phyloP scores from a whole-genome alignment of 2,329 filamentous ascomycete genomes.

The Pleoardoris graminearum region DNA sequence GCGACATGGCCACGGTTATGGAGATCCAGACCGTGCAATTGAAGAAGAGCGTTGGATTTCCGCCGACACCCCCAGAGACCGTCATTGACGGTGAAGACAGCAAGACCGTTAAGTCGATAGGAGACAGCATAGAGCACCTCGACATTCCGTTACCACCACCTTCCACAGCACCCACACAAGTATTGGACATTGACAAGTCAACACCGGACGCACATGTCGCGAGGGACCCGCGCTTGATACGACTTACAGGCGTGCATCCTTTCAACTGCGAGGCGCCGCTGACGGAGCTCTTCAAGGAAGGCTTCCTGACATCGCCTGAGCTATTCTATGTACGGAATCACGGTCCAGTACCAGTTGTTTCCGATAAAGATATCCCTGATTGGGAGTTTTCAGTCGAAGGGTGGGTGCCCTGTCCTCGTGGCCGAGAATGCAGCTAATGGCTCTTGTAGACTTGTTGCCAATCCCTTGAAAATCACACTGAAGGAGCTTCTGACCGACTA shows the following conservation, averaged over 20 bases:
- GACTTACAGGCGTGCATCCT: conserved; percentile 84
- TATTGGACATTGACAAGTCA: conserved; percentile 75
- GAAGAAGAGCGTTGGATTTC: conserved; percentile 18
- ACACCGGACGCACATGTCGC: conserved; percentile 83
- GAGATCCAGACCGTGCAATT: background rate
- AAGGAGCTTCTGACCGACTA: conserved; percentile 73
- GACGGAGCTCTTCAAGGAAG: conserved; percentile 74
- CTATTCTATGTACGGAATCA: conserved; percentile 93
- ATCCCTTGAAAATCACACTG: conserved; percentile 72
- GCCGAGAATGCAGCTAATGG: conserved; percentile 4
- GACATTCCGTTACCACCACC: conserved; percentile 70
- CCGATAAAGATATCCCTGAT: conserved; percentile 70
- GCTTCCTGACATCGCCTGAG: conserved; percentile 84
- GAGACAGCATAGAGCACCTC: conserved; percentile 14
- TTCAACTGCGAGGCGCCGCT: conserved; percentile 90
- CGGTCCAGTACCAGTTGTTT: conserved; percentile 76
- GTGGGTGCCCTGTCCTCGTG: conserved; percentile 26
- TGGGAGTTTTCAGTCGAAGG: conserved; percentile 88
- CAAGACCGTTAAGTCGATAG: conserved; percentile 16
- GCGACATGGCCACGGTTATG: conserved; percentile 24
- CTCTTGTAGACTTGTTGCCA: conserved; percentile 66
- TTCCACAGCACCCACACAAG: conserved; percentile 58
- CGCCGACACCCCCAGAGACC: conserved; percentile 43
- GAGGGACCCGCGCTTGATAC: conserved; percentile 78
- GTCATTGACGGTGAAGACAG: conserved; percentile 36